Evolutionary conservation across 371 early-diverging fungal species (phyloP), one percentile per base, ranked within the genome.

Genomic region (Mucor saturninus): DNA sequence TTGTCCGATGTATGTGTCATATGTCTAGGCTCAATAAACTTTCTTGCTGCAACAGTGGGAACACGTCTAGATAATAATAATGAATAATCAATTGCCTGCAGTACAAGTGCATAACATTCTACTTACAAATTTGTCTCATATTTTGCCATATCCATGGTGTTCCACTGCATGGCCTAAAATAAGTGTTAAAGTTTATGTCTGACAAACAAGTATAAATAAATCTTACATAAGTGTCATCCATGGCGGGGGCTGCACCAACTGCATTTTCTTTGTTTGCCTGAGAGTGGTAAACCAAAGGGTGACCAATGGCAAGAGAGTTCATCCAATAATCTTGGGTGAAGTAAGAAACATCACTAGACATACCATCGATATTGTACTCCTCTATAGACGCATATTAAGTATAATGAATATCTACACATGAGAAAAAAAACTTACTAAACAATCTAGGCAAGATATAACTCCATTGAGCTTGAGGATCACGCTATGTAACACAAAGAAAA

Each of bases 381-480:
- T 72, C 72, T 72, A 35, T 43, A 43, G 13, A 3, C 45, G 14
- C 28, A 37, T 14, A 21, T 21, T 21, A 21, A 21, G 21, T 21
- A 21, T 21, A 21, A 21, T 21, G 21, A 21, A 21, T 21, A 21
- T 21, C 21, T 21, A 21, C 21, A 21, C 21, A 21, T 21, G 21
- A 21, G 21, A 21, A 21, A 21, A 21, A 21, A 21, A 9, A 56
- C 64, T 61, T 61, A 71, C 71, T 71, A 28, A 71, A 63, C n/a
- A 71, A 56, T 53, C 71, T 50, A 26, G 71, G 71, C 15, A 71
- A 40, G 21, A 72, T 67, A 40, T 72, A 72, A 30, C 72, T 64
- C 72, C 72, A 72, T 39, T 61, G 31, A 30, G 64, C 72, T 52
- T 64, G 61, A 48, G 72, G 72, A 54, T 72, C 65, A 29, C 72